Percentiles rank a stretch among this genome's conserved stretches.
phyloP scores from a whole-genome alignment of 2,329 filamentous ascomycete species.

The Thyridium curvatum region DNA sequence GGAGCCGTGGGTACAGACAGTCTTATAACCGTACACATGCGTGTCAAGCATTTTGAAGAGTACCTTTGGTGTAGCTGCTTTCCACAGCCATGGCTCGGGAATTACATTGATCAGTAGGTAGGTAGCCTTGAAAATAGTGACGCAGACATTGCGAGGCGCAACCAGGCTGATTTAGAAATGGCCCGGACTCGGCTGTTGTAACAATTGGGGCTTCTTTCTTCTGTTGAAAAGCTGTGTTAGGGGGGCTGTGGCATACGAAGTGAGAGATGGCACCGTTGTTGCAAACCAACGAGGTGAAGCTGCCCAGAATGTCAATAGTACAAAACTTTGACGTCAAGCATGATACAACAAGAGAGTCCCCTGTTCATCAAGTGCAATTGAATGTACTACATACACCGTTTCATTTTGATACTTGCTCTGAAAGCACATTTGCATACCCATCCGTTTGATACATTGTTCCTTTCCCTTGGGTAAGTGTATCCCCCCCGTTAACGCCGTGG shows the following conservation, averaged over 20 bases:
- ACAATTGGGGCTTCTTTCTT: conserved; percentile 66
- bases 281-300: conserved; percentile 59
- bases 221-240: conserved; percentile 68
- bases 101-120: conserved; percentile 62
- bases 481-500: too few relatives aligned
- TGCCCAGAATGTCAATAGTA: conserved; percentile 41
- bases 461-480: too few relatives aligned
- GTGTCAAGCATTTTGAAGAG: conserved; percentile 71
- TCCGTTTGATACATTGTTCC: too few relatives aligned
- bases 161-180: conserved; percentile 61
- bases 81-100: conserved; percentile 83
- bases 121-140: conserved; percentile 71
- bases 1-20: too few relatives aligned
- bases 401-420: too few relatives aligned
- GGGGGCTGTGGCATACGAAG: conserved; percentile 59
- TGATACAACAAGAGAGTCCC: too few relatives aligned
- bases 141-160: conserved; percentile 71
- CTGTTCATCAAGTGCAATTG: too few relatives aligned
- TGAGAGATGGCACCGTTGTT: conserved; percentile 65
- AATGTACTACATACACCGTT: too few relatives aligned
- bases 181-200: conserved; percentile 70
- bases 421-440: too few relatives aligned
- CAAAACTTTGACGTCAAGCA: conserved; percentile 19
- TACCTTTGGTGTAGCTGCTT: conserved; percentile 68
- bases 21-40: conserved; percentile 72